Base-by-base conservation (phyloP, 2,329 filamentous ascomycete species). In the Ceratocystis ficicola region DNA sequence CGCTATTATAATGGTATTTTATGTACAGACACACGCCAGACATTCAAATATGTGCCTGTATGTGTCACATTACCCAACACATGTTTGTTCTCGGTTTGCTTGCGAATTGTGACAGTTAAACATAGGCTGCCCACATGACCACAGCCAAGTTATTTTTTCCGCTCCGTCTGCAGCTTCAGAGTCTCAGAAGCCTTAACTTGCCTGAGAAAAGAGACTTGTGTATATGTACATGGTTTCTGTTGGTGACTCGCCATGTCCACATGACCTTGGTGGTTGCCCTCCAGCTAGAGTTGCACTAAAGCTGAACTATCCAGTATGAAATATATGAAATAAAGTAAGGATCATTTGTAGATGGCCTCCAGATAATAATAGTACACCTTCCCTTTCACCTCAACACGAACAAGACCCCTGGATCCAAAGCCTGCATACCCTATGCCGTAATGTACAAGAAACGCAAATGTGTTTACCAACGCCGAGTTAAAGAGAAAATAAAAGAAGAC, bases 331-430 rank as follows among this genome's bases (percentile, higher is more conserved):
- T 57, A 28, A 30, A 17, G 52, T 12, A 17, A 57, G 52, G 8
- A n/a, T 5, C 17, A 15, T 10, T 57, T 15, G n/a, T n/a, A 28
- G 25, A 32, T 32, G 17, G 52, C 30, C 22, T 57, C 20, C 15
- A 32, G 22, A 32, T 57, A n/a, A 57, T 57, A 57, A 30, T 57
- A 57, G 52, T 57, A 57, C 17, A 57, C 52, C 12, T 32, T 32
- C 52, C 15, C 22, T 41, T 41, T 12, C 10, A 41, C 36, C 10
- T 41, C 36, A 41, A 5, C 15, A 15, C 25, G 5, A 32, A 20
- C 22, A 6, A 7, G 6, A 57, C 17, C 52, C 52, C 52, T 8
- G 15, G 2, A 32, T 30, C 22, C 8, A n/a, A 12, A 57, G 12
- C 52, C 52, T 17, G 15, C 12, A 41, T 41, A n/a, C 52, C 52